Evolutionary conservation across 176 grass and related monocot species (phyloP), one percentile per base, ranked within the genome.

Genomic region (Rhipidocladum racemiflorum): DNA sequence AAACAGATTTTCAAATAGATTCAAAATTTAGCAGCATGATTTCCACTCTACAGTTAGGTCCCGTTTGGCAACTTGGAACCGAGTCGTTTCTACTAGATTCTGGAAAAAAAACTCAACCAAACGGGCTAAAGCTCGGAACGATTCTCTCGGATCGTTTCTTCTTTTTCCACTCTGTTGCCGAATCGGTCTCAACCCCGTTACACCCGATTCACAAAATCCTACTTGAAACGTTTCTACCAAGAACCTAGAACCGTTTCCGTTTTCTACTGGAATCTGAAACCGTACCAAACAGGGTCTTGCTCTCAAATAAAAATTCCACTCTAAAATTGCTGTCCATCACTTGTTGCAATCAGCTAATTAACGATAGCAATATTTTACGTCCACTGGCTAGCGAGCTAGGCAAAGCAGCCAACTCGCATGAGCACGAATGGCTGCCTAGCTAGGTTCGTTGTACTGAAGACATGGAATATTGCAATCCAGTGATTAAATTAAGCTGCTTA

Each of bases 381-480:
- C 29, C 43, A 15, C 60, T 39, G 14, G 23, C 54, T 46, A 25
- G 54, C 13, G 70, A 61, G 70, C 24, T 62, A 49, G 10, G 34
- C 73, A 42, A 83, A 68, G 38, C 54, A 61, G 32, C 62, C 77
- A 69, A 81, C 82, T 81, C 77, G 70, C 62, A 35, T 32, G 35
- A 66, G 62, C 35, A 81, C 36, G 62, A 62, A 76, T 62, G 8
- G 29, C 27, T 24, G 67, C 61, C 75, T 51, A 68, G 81, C 75
- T 51, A 68, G 81, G 87, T 85, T 80, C 82, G 75, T 51, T 49
- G 87, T 20, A 85, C 81, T 80, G 67, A 71, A 70, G 4, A 65
- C 18, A 74, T 49, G 62, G 69, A 74, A 72, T 57, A 84, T 16
- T 62, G 18, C 24, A 64, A 6, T 78, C 43, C 65, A 25, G 55